Percentiles rank a stretch among this genome's conserved stretches.
Conservation (phyloP, 495 filamentous ascomycete species). For the Apiosordaria backusii region DNA sequence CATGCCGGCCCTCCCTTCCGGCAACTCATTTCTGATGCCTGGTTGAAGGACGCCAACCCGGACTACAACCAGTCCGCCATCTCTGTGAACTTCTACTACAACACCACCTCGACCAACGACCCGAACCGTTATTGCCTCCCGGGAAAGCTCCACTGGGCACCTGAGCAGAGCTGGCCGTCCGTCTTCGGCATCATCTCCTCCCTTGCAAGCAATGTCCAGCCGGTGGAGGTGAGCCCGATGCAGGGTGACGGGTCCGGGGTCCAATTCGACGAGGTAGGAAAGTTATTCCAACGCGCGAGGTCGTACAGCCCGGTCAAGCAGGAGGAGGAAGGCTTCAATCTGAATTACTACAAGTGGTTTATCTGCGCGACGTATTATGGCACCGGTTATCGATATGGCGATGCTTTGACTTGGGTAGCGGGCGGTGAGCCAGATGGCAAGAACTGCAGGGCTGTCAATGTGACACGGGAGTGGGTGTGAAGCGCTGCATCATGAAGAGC, state of each 20-base stretch:
- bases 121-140: neutral
- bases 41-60: neutral
- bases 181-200: neutral
- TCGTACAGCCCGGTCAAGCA: neutral
- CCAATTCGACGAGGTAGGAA: neutral
- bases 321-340: neutral
- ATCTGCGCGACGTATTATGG: neutral
- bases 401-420: neutral
- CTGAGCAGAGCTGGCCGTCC: neutral
- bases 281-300: neutral
- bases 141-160: neutral
- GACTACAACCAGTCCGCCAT: neutral
- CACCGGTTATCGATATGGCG: neutral
- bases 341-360: neutral
- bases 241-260: neutral
- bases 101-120: neutral
- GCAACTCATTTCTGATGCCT: neutral
- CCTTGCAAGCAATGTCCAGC: neutral
- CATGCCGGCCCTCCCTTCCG: constrained; percentile 5
- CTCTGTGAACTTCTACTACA: neutral
- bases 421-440: neutral
- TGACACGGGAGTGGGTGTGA: constrained; percentile 1
- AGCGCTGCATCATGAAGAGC: neutral
- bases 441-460: constrained; percentile 1
- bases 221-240: neutral